Percentiles rank a stretch among this genome's conserved stretches.
Evolutionary conservation across 176 grass and related monocot genomes (phyloP).

Genomic region (Musa troglodytarum): DNA sequence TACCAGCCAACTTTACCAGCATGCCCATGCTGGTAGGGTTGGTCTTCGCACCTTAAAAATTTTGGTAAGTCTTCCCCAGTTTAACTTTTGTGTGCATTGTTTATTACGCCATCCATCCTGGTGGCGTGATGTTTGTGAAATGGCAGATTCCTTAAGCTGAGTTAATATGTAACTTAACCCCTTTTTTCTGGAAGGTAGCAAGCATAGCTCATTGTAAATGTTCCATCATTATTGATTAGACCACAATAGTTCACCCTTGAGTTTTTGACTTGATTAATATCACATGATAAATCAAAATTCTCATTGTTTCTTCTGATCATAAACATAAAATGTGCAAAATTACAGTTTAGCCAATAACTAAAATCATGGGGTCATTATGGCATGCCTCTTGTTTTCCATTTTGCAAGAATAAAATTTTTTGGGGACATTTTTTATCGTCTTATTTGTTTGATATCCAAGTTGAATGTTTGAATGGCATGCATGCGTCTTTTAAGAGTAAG

Average conservation of each 20-base stretch:
- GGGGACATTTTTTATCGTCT: too few species aligned
- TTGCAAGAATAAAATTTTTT: too few species aligned
- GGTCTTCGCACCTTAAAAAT: not conserved
- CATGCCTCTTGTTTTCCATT: too few species aligned
- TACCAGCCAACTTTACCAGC: not conserved
- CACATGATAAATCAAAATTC: not conserved
- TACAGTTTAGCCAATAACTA: too few species aligned
- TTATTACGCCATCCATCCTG: not conserved
- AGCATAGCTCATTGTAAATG: not conserved
- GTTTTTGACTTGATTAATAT: not conserved
- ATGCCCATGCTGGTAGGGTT: not conserved
- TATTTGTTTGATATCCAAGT: too few species aligned
- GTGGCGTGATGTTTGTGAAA: not conserved
- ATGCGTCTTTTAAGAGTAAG: not conserved
- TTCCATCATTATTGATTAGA: not conserved
- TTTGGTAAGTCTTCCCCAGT: constrained; percentile 5
- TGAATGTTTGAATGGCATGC: too few species aligned
- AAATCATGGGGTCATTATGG: too few species aligned
- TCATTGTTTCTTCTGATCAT: too few species aligned
- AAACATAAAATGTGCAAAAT: too few species aligned
- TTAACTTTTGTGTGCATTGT: constrained; percentile 13
- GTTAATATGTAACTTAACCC: too few species aligned
- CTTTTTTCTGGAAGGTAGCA: too few species aligned
- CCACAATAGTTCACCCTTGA: not conserved
- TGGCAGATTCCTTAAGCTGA: not conserved